Evolutionary conservation across 257 asterid species (phyloP).

Genomic region (Apocynum venetum): DNA sequence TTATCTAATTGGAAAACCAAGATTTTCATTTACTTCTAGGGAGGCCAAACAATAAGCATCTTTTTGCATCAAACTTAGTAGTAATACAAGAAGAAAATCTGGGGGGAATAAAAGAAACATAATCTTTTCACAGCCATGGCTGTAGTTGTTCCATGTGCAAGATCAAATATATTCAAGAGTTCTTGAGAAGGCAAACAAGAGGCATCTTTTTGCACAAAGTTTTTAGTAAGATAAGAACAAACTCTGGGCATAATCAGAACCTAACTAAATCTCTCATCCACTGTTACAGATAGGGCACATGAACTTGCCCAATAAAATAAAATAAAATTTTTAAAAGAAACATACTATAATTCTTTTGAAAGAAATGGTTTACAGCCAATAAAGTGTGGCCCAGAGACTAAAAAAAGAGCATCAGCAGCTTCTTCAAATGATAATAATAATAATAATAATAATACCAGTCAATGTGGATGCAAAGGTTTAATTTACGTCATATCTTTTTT

Average conservation of each 20-base stretch:
- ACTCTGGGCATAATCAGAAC: background rate
- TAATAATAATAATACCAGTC: background rate
- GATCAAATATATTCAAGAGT: background rate
- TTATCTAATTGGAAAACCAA: background rate
- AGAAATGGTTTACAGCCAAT: slow-evolving; percentile 1
- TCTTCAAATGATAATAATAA: background rate
- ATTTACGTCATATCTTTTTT: background rate
- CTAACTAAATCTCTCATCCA: background rate
- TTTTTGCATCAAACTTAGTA: background rate
- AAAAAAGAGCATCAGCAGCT: background rate
- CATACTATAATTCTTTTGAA: too few relatives aligned
- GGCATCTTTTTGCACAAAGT: background rate
- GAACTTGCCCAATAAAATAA: background rate
- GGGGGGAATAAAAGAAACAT: background rate
- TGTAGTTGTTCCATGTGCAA: background rate
- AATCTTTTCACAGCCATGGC: background rate
- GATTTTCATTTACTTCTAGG: background rate
- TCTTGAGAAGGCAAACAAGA: background rate
- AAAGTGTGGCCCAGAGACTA: background rate
- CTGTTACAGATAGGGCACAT: background rate
- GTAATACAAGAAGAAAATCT: background rate
- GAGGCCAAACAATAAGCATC: background rate
- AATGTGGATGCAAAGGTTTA: background rate
- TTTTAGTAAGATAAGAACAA: background rate
- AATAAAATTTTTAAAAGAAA: background rate